Base-by-base conservation (phyloP, 2,329 filamentous ascomycete genomes). In the Aureobasidium mangrovei region DNA sequence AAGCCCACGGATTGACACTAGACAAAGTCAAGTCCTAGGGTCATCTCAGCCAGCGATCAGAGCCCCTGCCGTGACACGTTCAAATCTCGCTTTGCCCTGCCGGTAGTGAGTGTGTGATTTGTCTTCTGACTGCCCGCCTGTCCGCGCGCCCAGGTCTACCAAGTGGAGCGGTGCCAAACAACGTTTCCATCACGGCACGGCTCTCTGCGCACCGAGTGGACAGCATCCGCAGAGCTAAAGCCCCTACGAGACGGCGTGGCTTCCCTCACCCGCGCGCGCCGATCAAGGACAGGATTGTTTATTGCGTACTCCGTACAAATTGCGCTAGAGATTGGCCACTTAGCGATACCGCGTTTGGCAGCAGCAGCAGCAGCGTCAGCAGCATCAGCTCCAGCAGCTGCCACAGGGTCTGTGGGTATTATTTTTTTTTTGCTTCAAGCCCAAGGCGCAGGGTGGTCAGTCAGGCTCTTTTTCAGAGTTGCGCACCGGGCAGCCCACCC, bases 251-350 rank as follows among this genome's bases (percentile, higher is more conserved):
- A 44, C 40, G 24, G 40, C 49, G 40, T 44, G 40, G 49, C 40
- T 44, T 39, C 40, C 49, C 40, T 38, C 24, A 43, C 49, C 40
- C 40, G 40, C 49, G 39, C 40, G 32, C 29, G 32, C 40, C 24
- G 49, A 32, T 18, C 35, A 53, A 40, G 38, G 47, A 43, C 49
- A 31, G 31, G 40, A 44, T 44, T 43, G 49, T 51, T 51, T 44
- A 53, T 53, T 53, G 49, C 49, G 49, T 44, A 53, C 44, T 53
- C 39, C 49, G 49, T 53, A 44, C 49, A 53, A 44, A 53, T 53
- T 38, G 27, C 49, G 49, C 49, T 53, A 53, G 49, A 44, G 18
- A 18, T 18, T 18, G 18, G 18, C 18, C 18, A 18, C 18, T 51
- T 51, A 42, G 47, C 47, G 47, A 51, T 18, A 18, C 18, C 18